Base-by-base conservation (phyloP, 352 stramenopile genomes). In the Lagenidium giganteum region DNA sequence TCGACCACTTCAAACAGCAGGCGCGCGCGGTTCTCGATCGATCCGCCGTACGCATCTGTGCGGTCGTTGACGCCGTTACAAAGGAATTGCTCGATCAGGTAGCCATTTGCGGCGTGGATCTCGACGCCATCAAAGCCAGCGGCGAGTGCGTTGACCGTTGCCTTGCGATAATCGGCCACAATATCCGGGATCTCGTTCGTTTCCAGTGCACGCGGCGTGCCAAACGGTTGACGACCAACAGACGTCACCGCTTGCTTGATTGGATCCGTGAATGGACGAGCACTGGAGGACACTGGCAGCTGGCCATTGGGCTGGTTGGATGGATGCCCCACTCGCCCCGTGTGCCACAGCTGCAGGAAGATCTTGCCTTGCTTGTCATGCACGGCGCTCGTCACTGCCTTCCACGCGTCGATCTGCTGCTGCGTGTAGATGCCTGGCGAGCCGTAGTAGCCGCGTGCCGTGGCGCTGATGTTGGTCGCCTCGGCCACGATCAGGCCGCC, bases 11-110 rank as follows among this genome's bases (percentile, higher is more conserved):
- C 66, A 8, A 64, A 56, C 26, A 88, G 46, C 20, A 93, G 64
- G 14, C 67, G 58, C 22, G 58, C 50, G 18, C 78, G 70, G 52
- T 90, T 92, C 46, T 90, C 78, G 21, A 80, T 41, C 22, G 44
- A 72, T 25, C 81, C 81, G 25, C 81, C 83, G 39, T 93, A 95
- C 41, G 70, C 22, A 62, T 93, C 83, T 0, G 60, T 80, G 38
- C 77, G 70, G 18, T 64, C 58, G 62, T 96, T 96, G 36, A 57
- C 44, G n/a, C 34, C 61, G 31, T 61, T 54, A 37, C 83, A 64
- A 9, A 95, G 57, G 55, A 94, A 93, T 48, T 92, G 63, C 51
- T 95, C 82, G 30, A 96, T 53, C 25, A 96, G 54, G 49, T 96
- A 96, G 11, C 86, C 88, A 47, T 97, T 93, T 2, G 77, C 87